These are phyloP conservation scores for Podaxis sp. DNA, from an alignment of 768 basidiomycete species.

Conservation along the genomic window DNA sequence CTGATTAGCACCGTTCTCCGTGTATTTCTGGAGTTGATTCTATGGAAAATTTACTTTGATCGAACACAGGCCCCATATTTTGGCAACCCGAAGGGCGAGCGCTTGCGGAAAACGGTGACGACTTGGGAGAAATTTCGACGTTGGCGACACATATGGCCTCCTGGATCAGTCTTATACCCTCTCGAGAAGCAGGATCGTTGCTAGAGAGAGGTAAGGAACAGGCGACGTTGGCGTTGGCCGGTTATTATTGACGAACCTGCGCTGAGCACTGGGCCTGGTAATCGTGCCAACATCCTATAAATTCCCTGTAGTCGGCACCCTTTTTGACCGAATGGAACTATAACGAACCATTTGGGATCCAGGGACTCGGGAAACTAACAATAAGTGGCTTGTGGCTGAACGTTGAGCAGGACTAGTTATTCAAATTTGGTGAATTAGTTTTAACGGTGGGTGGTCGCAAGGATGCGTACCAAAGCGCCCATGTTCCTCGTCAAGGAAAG, in stretches of 20 bases:
- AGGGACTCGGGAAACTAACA: background rate
- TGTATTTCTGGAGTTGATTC: background rate
- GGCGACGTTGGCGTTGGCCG: background rate
- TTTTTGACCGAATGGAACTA: background rate
- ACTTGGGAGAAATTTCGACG: background rate
- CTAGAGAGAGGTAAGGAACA: background rate
- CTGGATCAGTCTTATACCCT: background rate
- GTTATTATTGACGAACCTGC: background rate
- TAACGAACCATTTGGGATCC: background rate
- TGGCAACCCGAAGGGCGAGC: background rate
- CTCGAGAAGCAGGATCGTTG: slow-evolving; percentile 1
- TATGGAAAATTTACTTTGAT: background rate
- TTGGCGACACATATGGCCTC: background rate
- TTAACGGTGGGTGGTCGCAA: too few relatives aligned
- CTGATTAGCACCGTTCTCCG: background rate
- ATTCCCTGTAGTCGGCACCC: background rate
- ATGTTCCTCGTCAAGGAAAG: too few relatives aligned
- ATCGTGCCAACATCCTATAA: background rate
- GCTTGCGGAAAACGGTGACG: background rate
- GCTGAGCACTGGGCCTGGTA: background rate
- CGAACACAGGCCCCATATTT: background rate
- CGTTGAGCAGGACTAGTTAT: too few relatives aligned
- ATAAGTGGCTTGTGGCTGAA: too few relatives aligned
- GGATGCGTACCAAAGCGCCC: too few relatives aligned
- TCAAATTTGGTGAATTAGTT: too few relatives aligned